Evolutionary conservation across 2,329 filamentous ascomycete genomes (phyloP), one percentile per base, ranked within the genome.

Genomic region (Magnaporthiopsis incrustans): DNA sequence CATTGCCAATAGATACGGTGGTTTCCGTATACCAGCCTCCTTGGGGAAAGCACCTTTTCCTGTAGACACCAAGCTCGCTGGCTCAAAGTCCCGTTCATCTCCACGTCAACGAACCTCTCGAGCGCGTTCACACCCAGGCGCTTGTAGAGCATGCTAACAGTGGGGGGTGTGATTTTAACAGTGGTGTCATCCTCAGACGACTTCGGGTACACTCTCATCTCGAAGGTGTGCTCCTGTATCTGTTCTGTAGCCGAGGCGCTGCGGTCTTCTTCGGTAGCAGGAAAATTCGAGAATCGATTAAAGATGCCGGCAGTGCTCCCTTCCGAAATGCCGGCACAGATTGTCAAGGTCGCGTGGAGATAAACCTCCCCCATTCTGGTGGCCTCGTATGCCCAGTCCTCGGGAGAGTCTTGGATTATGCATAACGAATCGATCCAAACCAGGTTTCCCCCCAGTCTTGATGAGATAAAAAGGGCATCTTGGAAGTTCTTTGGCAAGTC

Each of bases 341-440:
- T 62, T 0, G 61, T 62, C 26, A 62, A 15, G 22, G 27, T 10
- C 10, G 61, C 50, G 3, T 44, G 26, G 18, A 35, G 50, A 26
- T 62, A 62, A 22, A 62, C 44, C 0, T 57, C 53, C 2, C 30
- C 22, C 63, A 64, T 64, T 30, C 35, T 64, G 50, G 4, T 35
- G 5, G 63, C 65, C 8, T 68, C 66, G 5, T 15, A 22, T 2
- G 35, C 44, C 65, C 66, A 68, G 60, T 74, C 71, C 2, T 67
- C 60, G 1, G 32, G n/a, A 8, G 59, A 59, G 56, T 71, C 68
- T 63, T 74, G 72, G 26, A 72, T 59, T 15, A 74, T 74, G 63
- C 72, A 74, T 1, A 74, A 64, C 1, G 70, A 67, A 62, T 74
- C 71, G 12, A 74, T 69, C 72, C 71, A 74, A 1, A 74, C 33